Conservation (phyloP, 176 grass and related monocot genomes). For the Coix lacrymajobi region DNA sequence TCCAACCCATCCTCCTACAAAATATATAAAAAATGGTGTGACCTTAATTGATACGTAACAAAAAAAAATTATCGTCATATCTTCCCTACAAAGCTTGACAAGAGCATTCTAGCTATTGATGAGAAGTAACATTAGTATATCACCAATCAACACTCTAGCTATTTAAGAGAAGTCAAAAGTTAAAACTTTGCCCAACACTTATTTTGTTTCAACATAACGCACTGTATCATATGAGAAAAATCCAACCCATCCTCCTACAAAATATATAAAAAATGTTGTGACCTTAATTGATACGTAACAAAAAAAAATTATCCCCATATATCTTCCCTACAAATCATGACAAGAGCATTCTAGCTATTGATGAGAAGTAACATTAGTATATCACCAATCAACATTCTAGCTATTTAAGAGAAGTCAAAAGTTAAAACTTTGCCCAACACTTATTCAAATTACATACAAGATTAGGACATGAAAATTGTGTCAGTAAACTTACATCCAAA, state of each 20-base stretch:
- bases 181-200: too few relatives aligned
- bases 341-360: background rate
- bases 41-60: background rate
- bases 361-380: background rate
- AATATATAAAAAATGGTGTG: background rate
- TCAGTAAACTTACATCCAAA: background rate
- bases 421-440: background rate
- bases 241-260: constrained; percentile 90
- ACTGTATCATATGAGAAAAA: constrained; percentile 94
- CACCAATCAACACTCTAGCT: background rate
- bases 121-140: background rate
- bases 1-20: constrained; percentile 90
- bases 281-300: background rate
- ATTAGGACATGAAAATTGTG: too few relatives aligned
- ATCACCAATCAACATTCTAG: background rate
- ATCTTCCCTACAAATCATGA: too few relatives aligned
- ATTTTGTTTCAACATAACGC: constrained; percentile 90
- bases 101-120: background rate
- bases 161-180: too few relatives aligned
- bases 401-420: too few relatives aligned
- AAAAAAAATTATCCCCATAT: too few relatives aligned
- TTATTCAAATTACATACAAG: background rate
- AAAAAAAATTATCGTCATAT: background rate
- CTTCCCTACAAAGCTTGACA: background rate
- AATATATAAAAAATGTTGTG: background rate